Evolutionary conservation across 2,329 filamentous ascomycete genomes (phyloP).

Genomic region (Xylariales sp.): DNA sequence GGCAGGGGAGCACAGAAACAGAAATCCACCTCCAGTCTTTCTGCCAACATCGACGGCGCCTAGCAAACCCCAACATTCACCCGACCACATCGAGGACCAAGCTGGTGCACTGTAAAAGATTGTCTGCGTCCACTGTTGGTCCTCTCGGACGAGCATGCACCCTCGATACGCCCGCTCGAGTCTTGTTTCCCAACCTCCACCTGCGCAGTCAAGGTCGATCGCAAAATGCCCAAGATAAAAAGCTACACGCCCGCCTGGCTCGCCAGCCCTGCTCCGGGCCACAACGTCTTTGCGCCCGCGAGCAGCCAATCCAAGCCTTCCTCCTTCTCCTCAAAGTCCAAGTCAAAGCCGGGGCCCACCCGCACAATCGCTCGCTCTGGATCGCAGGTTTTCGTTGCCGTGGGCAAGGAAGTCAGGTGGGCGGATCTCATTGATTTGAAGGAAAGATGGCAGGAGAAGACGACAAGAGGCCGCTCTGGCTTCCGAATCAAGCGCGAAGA

Average conservation of each 20-base stretch:
- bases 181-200: constrained; percentile 14
- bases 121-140: no score
- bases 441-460: constrained; percentile 47
- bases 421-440: constrained; percentile 79
- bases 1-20: no score
- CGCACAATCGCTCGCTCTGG: constrained; percentile 74
- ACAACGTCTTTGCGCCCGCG: constrained; percentile 65
- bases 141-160: constrained; percentile 22
- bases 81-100: no score
- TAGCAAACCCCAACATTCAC: no score
- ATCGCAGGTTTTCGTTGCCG: constrained; percentile 83
- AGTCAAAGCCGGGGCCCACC: constrained; percentile 44
- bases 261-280: constrained; percentile 69
- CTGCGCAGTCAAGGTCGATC: constrained; percentile 13
- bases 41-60: no score
- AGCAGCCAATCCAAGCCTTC: constrained; percentile 29
- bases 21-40: no score
- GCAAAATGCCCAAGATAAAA: constrained; percentile 76
- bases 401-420: constrained; percentile 89
- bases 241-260: constrained; percentile 88
- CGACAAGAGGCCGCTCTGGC: constrained; percentile 26
- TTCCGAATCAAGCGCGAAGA: constrained; percentile 45
- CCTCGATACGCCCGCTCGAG: constrained; percentile 12
- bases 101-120: no score
- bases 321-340: constrained; percentile 31